Evolutionary conservation across 805 yeast species (phyloP).

Genomic region (Starmerella geochares): DNA sequence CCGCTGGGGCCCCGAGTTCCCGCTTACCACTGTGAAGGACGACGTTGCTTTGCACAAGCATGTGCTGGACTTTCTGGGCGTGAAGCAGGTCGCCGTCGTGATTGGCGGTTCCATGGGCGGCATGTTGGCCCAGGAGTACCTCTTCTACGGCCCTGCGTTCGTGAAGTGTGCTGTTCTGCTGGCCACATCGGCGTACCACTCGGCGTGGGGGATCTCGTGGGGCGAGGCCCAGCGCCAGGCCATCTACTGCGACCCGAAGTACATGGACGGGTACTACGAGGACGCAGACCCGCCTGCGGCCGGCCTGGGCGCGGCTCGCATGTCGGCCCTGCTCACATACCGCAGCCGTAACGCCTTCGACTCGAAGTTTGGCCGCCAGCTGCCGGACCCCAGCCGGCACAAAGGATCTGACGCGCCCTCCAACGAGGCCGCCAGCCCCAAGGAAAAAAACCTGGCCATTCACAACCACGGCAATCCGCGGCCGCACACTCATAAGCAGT

Average conservation of each 20-base stretch:
- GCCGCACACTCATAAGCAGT: conserved; percentile 15
- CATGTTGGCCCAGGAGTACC: conserved; percentile 85
- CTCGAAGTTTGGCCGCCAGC: conserved; percentile 75
- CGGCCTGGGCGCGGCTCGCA: conserved; percentile 92
- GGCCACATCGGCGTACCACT: conserved; percentile 88
- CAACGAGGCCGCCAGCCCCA: conserved; percentile 14
- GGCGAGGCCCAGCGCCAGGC: conserved; percentile 97
- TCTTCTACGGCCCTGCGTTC: conserved; percentile 55
- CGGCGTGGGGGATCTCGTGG: conserved; percentile 99
- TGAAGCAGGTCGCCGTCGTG: conserved; percentile 69
- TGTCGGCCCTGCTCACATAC: conserved; percentile 90
- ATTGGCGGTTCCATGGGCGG: conserved; percentile 99
- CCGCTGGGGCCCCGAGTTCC: conserved; percentile 91
- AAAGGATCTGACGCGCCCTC: conserved; percentile 31
- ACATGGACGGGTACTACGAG: conserved; percentile 78
- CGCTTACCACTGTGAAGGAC: conserved; percentile 85
- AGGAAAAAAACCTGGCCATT: conserved; percentile 66
- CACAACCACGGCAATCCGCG: conserved; percentile 71
- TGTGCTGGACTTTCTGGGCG: conserved; percentile 57
- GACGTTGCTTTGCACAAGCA: conserved; percentile 71
- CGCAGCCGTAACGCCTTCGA: conserved; percentile 89
- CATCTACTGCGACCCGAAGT: conserved; percentile 89
- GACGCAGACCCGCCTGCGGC: conserved; percentile 68
- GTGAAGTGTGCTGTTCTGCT: conserved; percentile 67
- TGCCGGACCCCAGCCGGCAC: conserved; percentile 42